Base-by-base conservation (phyloP, 2,329 filamentous ascomycete species). In the Bimuria novae-zelandiae region DNA sequence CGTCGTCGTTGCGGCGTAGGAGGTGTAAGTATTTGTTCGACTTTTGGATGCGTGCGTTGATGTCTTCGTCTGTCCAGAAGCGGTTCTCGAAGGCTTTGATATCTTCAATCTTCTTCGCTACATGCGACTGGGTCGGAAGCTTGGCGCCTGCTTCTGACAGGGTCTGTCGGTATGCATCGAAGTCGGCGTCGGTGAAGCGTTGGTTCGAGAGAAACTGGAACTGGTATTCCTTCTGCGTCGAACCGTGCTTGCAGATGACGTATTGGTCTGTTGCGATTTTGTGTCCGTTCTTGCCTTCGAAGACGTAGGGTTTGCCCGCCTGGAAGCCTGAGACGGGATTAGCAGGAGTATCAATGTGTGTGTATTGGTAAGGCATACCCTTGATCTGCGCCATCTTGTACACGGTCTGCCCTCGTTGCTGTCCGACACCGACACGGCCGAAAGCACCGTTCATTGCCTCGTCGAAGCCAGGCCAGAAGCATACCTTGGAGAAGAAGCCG, bases 361-460 rank as follows among this genome's bases (percentile, higher is more conserved):
- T 30, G 7, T 33, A 21, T 42, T 40, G 12, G 49, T 16, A 4
- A 17, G 22, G 62, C 76, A 59, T 79, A 91, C 91, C 86, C 77
- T 94, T 96, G 69, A 99, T 92, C 55, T 89, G 77, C 25, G 89
- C 89, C 83, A 99, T 89, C 55, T 93, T 89, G 74, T 99, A 99
- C 60, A 90, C 83, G 56, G 89, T 88, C 54, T 87, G 79, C 3
- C 88, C 89, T 33, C 35, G 33, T 6, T 22, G 14, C 11, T 88
- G 82, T 0, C 92, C 93, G 51, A 97, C 84, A 57, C 87, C 89
- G 60, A 97, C 85, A 46, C 94, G 89, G 32, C 88, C 88, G 71
- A 89, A 99, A 73, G 92, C 95, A 46, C 91, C 91, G 14, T 81
- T 85, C 65, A 97, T 89, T 25, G 89, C 83, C 7, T 89, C 79